These are phyloP conservation scores for Friedmanniomyces simplex DNA, from an alignment of 495 filamentous ascomycete species.

Conservation along the genomic window DNA sequence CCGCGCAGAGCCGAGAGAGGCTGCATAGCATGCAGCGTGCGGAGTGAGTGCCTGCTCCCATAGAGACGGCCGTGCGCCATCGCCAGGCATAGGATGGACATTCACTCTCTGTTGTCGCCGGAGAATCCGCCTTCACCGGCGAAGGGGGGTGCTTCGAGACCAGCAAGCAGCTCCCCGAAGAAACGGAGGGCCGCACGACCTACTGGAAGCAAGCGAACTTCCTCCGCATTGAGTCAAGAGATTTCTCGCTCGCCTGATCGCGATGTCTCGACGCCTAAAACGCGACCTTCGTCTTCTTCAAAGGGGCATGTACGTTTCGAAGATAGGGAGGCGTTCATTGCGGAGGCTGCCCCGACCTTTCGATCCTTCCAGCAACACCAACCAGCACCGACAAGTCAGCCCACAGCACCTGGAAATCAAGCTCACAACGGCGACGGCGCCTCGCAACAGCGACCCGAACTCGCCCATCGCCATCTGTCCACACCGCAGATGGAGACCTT, in stretches of 20 bases:
- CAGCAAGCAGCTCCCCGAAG: constrained; percentile 27
- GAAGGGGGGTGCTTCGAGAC: constrained; percentile 22
- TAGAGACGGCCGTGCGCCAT: too few species aligned
- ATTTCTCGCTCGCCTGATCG: constrained; percentile 28
- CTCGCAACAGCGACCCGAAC: constrained; percentile 11
- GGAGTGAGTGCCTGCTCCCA: too few species aligned
- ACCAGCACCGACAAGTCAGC: not conserved
- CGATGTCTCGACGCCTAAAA: not conserved
- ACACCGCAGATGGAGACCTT: constrained; percentile 56
- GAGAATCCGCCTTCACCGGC: constrained; percentile 45
- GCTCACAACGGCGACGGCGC: not conserved
- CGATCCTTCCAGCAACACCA: constrained; percentile 3
- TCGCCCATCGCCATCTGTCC: constrained; percentile 36
- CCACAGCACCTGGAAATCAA: not conserved
- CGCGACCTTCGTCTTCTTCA: too few species aligned
- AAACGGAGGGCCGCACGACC: constrained; percentile 15
- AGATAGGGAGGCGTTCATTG: constrained; percentile 16
- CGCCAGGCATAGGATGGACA: constrained; percentile 47
- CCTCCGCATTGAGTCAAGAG: constrained; percentile 32
- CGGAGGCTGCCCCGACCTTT: constrained; percentile 18
- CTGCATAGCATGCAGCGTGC: not conserved
- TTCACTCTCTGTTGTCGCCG: constrained; percentile 61
- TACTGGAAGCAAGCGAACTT: constrained; percentile 27
- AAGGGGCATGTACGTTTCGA: not conserved
- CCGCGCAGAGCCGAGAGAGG: not conserved